Percentiles rank a stretch among this genome's conserved stretches.
Conservation (phyloP, 202 grass and related monocot species). For the Dendrocalamus latiflorus region DNA sequence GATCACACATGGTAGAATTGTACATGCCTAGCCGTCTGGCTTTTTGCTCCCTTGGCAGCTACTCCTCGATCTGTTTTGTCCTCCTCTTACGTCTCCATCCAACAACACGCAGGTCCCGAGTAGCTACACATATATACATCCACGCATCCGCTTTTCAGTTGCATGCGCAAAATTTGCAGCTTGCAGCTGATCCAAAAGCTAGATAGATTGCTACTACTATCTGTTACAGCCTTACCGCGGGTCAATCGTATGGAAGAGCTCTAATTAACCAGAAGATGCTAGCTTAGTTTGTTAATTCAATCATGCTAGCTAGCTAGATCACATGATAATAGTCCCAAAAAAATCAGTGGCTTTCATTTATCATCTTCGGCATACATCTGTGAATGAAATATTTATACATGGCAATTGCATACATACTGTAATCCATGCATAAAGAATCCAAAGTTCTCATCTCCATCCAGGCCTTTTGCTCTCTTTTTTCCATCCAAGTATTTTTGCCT, state of each 20-base stretch:
- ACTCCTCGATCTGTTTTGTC: background rate
- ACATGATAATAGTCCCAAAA: background rate
- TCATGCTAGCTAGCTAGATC: background rate
- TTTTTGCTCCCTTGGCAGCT: too few species aligned
- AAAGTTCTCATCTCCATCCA: background rate
- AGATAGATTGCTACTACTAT: background rate
- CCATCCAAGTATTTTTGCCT: background rate
- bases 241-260: background rate
- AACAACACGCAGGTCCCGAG: background rate
- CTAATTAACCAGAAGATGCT: background rate
- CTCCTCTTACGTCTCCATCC: conserved; percentile 13
- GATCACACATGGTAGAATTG: too few species aligned
- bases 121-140: background rate
- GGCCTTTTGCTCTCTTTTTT: too few species aligned
- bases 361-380: background rate
- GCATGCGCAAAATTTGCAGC: background rate
- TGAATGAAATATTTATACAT: background rate
- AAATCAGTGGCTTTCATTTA: background rate
- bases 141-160: conserved; percentile 12
- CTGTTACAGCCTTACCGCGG: background rate
- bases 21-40: too few species aligned
- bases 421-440: background rate
- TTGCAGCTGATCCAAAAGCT: too few species aligned
- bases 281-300: background rate
- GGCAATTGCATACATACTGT: too few species aligned